Evolutionary conservation across 768 basidiomycete species (phyloP).

Genomic region (Boletus sp.): DNA sequence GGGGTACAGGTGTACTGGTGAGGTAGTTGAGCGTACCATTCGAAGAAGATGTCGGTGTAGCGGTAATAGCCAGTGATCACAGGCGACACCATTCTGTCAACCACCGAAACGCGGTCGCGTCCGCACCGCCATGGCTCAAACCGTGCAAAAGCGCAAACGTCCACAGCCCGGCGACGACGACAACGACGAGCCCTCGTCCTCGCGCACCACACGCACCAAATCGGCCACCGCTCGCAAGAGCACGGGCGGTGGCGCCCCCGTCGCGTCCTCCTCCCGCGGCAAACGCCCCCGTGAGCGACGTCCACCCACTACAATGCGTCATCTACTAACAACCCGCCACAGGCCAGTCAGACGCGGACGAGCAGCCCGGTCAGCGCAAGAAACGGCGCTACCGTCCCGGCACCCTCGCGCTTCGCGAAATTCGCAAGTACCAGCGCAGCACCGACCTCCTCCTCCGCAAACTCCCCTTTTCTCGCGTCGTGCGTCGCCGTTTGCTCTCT

Average conservation of each 20-base stretch:
- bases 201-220: constrained; percentile 44
- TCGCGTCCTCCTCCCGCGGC: constrained; percentile 29
- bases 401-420: constrained; percentile 87
- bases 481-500: constrained; percentile 40
- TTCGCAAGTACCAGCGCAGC: constrained; percentile 91
- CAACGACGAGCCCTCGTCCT: constrained; percentile 36
- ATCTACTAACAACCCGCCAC: constrained; percentile 3
- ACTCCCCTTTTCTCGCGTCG: constrained; percentile 89
- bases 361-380: constrained; percentile 36
- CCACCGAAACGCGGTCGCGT: no score
- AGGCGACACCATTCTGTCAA: constrained; percentile 31
- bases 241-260: constrained; percentile 57
- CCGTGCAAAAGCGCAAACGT: constrained; percentile 52
- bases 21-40: constrained; percentile 50
- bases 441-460: constrained; percentile 87
- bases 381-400: constrained; percentile 83
- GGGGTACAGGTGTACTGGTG: not conserved
- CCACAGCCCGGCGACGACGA: constrained; percentile 33
- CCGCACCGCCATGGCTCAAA: constrained; percentile 58
- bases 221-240: constrained; percentile 78
- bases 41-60: constrained; percentile 83
- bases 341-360: constrained; percentile 26
- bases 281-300: constrained; percentile 27
- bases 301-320: constrained; percentile 1
- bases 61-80: constrained; percentile 74